Percentiles rank a stretch among this genome's conserved stretches.
Conservation (phyloP, 805 yeast species). For the Pichia nakasei region DNA sequence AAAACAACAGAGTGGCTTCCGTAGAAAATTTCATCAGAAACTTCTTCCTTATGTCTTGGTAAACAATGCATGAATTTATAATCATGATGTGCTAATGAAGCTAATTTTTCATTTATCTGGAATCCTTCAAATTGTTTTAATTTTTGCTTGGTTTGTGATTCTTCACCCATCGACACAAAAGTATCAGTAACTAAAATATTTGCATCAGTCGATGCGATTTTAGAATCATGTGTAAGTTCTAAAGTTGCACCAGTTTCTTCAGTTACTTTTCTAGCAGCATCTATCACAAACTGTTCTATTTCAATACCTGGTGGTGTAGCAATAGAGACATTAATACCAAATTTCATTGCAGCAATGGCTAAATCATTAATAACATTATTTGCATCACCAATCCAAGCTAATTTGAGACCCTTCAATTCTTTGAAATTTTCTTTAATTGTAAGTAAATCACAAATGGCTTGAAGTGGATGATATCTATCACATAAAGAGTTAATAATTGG, state of each 20-base stretch:
- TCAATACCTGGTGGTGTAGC: constrained; percentile 78
- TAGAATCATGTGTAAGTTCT: constrained; percentile 62
- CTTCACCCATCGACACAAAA: constrained; percentile 98
- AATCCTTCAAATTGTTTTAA: constrained; percentile 78
- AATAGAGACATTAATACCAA: constrained; percentile 73
- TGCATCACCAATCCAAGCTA: constrained; percentile 96
- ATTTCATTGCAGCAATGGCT: constrained; percentile 75
- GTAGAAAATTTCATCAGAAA: constrained; percentile 87
- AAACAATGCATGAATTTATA: constrained; percentile 98
- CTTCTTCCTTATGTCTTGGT: constrained; percentile 94
- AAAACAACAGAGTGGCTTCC: constrained; percentile 78
- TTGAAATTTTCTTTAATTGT: constrained; percentile 78
- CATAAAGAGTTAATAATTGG: constrained; percentile 93
- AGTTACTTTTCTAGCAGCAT: constrained; percentile 46
- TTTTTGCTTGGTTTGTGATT: constrained; percentile 61
- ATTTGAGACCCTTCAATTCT: constrained; percentile 49
- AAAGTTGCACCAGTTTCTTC: constrained; percentile 43
- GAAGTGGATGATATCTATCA: constrained; percentile 90
- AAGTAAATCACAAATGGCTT: constrained; percentile 84
- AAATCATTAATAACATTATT: constrained; percentile 93
- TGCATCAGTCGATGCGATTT: constrained; percentile 63
- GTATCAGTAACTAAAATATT: constrained; percentile 91
- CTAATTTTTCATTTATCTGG: constrained; percentile 68
- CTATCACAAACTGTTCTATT: constrained; percentile 46
- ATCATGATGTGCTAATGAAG: constrained; percentile 50